Percentiles rank a stretch among this genome's conserved stretches.
Conservation (phyloP, 1,284 basidiomycete species). For the Athelia sp. region DNA sequence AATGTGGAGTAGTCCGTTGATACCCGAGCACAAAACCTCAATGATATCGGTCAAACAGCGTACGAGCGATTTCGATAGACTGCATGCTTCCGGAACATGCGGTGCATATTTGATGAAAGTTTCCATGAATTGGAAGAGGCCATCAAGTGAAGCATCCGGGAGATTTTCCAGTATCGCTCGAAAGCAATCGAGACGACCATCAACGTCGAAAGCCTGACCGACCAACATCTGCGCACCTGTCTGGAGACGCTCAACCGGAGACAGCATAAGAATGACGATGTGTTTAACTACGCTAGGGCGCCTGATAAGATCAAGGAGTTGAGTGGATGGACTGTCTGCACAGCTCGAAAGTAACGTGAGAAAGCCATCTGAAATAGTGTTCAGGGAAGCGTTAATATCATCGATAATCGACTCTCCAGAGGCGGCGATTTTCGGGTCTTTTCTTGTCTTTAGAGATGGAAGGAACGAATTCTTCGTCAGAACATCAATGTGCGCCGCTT, state of each 20-base stretch:
- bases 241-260: conserved; percentile 73
- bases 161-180: conserved; percentile 66
- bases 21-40: conserved; percentile 75
- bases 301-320: conserved; percentile 48
- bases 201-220: conserved; percentile 80
- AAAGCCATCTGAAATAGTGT: conserved; percentile 56
- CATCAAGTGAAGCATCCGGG: conserved; percentile 62
- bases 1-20: conserved; percentile 65
- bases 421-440: conserved; percentile 14
- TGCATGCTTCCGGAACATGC: conserved; percentile 78
- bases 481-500: conserved; percentile 61
- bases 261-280: conserved; percentile 69
- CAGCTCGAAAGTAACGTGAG: conserved; percentile 56
- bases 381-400: conserved; percentile 56
- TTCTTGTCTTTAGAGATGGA: conserved; percentile 24
- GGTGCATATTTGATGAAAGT: conserved; percentile 62
- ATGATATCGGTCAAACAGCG: conserved; percentile 89
- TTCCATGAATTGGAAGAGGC: conserved; percentile 61
- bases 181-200: conserved; percentile 83
- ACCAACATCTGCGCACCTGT: conserved; percentile 70
- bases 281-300: conserved; percentile 48
- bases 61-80: conserved; percentile 81
- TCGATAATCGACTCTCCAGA: conserved; percentile 31
- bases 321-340: conserved; percentile 48
- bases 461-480: conserved; percentile 50